Evolutionary conservation across 2,329 filamentous ascomycete species (phyloP).

Genomic region (Colletotrichum sp.): DNA sequence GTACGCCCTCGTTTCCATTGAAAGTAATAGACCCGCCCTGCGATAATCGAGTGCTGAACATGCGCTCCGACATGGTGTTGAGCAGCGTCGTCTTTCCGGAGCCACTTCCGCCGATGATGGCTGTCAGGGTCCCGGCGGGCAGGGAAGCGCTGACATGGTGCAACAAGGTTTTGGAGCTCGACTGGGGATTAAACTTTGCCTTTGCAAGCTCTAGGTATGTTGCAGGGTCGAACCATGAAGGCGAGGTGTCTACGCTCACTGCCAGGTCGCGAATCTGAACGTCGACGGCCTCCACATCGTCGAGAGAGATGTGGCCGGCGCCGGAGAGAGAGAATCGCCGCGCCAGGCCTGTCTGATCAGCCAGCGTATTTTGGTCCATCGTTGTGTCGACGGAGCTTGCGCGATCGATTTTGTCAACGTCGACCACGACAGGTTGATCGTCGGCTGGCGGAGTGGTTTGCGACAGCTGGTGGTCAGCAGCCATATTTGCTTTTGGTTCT

Average conservation of each 20-base stretch:
- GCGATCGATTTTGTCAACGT: slow-evolving; percentile 36
- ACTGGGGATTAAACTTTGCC: slow-evolving; percentile 38
- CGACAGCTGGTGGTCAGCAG: not conserved
- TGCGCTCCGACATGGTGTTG: slow-evolving; percentile 73
- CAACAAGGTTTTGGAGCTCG: slow-evolving; percentile 59
- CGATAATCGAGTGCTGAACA: slow-evolving; percentile 58
- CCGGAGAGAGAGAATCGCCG: slow-evolving; percentile 34
- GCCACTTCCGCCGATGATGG: slow-evolving; percentile 77
- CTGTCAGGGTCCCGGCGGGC: slow-evolving; percentile 70
- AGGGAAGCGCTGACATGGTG: slow-evolving; percentile 69
- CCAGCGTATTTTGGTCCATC: slow-evolving; percentile 24
- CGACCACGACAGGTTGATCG: slow-evolving; percentile 1
- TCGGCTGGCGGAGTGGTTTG: not conserved
- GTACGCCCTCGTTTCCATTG: slow-evolving; percentile 61
- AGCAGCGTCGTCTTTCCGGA: slow-evolving; percentile 76
- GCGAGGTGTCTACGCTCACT: slow-evolving; percentile 64
- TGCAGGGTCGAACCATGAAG: slow-evolving; percentile 53
- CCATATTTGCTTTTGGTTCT: not conserved
- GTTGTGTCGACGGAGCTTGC: slow-evolving; percentile 37
- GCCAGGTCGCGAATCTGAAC: slow-evolving; percentile 59
- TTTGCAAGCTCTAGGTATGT: slow-evolving; percentile 49
- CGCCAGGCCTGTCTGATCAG: slow-evolving; percentile 12
- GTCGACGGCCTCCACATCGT: slow-evolving; percentile 60
- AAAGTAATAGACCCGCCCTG: slow-evolving; percentile 64
- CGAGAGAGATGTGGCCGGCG: slow-evolving; percentile 44